Base-by-base conservation (phyloP, 2,329 filamentous ascomycete genomes). In the Scopulariopsis brevicaulis region DNA sequence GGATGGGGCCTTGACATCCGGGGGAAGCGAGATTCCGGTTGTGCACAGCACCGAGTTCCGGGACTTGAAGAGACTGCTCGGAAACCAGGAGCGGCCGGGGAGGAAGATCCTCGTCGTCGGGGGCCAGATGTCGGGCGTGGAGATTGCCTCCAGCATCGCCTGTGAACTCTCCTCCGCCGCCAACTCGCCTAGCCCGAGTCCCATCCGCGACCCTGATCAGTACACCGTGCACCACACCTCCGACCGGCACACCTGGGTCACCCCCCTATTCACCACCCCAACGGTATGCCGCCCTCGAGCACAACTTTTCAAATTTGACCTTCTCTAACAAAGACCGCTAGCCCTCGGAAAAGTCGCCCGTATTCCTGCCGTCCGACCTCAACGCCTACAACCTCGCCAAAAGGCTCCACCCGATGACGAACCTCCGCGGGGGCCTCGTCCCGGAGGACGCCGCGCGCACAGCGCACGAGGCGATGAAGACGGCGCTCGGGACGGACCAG, bases 111-210 rank as follows among this genome's bases (percentile, higher is more conserved):
- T 90, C 1, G 76, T 95, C 0, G 81, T 91, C 1, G 90, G 90
- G 0, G 89, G 89, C 0, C 88, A 91, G 64, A 91, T 94, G 79
- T 93, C 89, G 2, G 89, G 89, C 0, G 81, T 88, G 5, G 90
- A 95, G 72, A 86, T 86, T 54, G 86, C 89, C 0, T 85, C 83
- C 11, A 84, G 85, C 1, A 81, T 92, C 55, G 88, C 87, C 12
- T 77, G 83, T 4, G 83, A 91, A 61, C 69, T 93, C 1, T 92
- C 89, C 0, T 83, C 83, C 6, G 78, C 79, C 2, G 69, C 71
- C 14, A 74, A 86, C 66, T 78, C 81, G 0, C 80, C 84, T 0
- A 71, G 69, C 0, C 60, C 70, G 1, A 74, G 68, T 34, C 57
- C 64, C 0, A 69, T 82, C 4, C 58, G 68, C 0, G 69, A 77